These are phyloP conservation scores for Venturia asperata DNA, from an alignment of 2,329 filamentous ascomycete genomes.

Conservation along the genomic window DNA sequence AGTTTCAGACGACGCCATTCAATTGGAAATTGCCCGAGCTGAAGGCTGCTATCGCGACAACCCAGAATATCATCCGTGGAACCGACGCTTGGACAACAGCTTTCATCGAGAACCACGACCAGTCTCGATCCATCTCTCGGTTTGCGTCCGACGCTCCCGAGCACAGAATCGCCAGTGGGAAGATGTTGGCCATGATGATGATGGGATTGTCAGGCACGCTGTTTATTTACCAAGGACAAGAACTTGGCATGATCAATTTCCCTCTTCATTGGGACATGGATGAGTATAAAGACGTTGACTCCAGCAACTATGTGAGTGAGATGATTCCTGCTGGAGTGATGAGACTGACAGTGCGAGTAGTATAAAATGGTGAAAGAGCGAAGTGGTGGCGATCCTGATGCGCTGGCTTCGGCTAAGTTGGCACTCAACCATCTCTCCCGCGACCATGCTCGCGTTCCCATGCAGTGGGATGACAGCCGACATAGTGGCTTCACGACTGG, in stretches of 20 bases:
- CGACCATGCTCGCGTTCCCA: slow-evolving; percentile 64
- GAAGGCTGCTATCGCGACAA: slow-evolving; percentile 17
- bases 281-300: slow-evolving; percentile 60
- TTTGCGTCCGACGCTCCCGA: slow-evolving; percentile 43
- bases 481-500: slow-evolving; percentile 59
- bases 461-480: slow-evolving; percentile 58
- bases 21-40: slow-evolving; percentile 17
- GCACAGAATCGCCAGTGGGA: slow-evolving; percentile 41
- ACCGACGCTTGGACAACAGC: slow-evolving; percentile 48
- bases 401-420: slow-evolving; percentile 35
- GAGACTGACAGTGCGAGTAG: slow-evolving; percentile 11
- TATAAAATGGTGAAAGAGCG: slow-evolving; percentile 22
- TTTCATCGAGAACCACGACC: slow-evolving; percentile 60
- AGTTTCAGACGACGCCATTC: slow-evolving; percentile 18
- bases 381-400: slow-evolving; percentile 27
- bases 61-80: slow-evolving; percentile 42
- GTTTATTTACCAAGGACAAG: slow-evolving; percentile 55
- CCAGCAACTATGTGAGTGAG: slow-evolving; percentile 37
- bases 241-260: slow-evolving; percentile 54
- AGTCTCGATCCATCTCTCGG: slow-evolving; percentile 49
- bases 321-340: slow-evolving; percentile 23
- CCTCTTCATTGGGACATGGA: slow-evolving; percentile 44
- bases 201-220: slow-evolving; percentile 46
- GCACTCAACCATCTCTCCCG: slow-evolving; percentile 54
- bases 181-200: slow-evolving; percentile 48